A percentile compares a stretch with the other conserved stretches of the same genome.
These are phyloP conservation scores for Venturia carpophila DNA, from an alignment of 2,329 filamentous ascomycete genomes.

Conservation along the genomic window DNA sequence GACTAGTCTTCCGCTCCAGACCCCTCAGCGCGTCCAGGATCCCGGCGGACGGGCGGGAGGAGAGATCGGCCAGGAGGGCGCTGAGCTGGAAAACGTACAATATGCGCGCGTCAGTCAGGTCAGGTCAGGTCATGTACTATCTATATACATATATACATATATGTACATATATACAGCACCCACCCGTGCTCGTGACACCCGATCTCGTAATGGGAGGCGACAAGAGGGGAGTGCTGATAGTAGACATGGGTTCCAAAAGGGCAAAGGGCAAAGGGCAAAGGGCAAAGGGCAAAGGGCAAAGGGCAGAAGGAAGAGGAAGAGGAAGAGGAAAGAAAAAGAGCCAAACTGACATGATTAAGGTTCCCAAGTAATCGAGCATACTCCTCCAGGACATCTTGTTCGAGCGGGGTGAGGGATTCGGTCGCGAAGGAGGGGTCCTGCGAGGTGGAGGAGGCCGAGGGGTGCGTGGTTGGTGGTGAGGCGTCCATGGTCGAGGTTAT, in stretches of 20 bases:
- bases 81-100: slow-evolving; percentile 35
- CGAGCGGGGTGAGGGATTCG: slow-evolving; percentile 58
- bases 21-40: slow-evolving; percentile 80
- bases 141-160: too few species aligned
- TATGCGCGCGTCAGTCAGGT: not conserved
- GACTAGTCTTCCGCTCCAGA: slow-evolving; percentile 85
- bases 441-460: slow-evolving; percentile 11
- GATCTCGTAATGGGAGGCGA: too few species aligned
- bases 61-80: slow-evolving; percentile 57
- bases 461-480: not conserved
- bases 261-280: too few species aligned
- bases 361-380: slow-evolving; percentile 83
- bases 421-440: slow-evolving; percentile 17
- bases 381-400: slow-evolving; percentile 92
- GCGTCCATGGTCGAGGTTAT: slow-evolving; percentile 6
- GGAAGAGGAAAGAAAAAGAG: not conserved
- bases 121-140: too few species aligned
- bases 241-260: too few species aligned
- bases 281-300: too few species aligned
- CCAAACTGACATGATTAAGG: slow-evolving; percentile 66
- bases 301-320: too few species aligned
- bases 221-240: not conserved
- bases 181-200: too few species aligned
- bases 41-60: slow-evolving; percentile 57
- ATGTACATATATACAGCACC: too few species aligned